A percentile compares a stretch with the other conserved stretches of the same genome.
Conservation (phyloP, 1,284 basidiomycete species). For the Heterobasidion annosum region DNA sequence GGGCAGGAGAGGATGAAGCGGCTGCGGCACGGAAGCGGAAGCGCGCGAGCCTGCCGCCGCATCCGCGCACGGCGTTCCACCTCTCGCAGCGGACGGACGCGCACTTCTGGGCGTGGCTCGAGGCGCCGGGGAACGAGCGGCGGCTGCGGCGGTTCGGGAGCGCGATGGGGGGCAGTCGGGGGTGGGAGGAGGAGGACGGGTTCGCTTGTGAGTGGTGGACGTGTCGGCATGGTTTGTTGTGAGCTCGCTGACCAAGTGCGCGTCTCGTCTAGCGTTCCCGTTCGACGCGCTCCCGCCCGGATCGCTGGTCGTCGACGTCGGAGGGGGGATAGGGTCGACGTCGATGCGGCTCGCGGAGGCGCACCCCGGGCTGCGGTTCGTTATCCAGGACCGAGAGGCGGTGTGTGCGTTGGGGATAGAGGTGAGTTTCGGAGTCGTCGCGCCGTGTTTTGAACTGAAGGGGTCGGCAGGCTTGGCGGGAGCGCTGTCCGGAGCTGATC, state of each 20-base stretch:
- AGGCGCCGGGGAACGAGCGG: slow-evolving; percentile 20
- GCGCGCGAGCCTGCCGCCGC: background rate
- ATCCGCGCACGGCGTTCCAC: slow-evolving; percentile 24
- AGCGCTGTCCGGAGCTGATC: slow-evolving; percentile 51
- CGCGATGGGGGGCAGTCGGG: slow-evolving; percentile 59
- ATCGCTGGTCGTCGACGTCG: slow-evolving; percentile 62
- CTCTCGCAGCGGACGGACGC: slow-evolving; percentile 21
- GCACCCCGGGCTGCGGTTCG: slow-evolving; percentile 43
- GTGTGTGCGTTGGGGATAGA: slow-evolving; percentile 54
- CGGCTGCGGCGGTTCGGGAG: slow-evolving; percentile 58
- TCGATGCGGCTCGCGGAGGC: slow-evolving; percentile 55
- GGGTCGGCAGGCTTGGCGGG: slow-evolving; percentile 41
- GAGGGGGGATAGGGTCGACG: slow-evolving; percentile 69
- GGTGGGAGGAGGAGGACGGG: slow-evolving; percentile 54
- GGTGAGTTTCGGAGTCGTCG: slow-evolving; percentile 18
- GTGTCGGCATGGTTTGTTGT: slow-evolving; percentile 19
- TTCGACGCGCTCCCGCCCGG: slow-evolving; percentile 49
- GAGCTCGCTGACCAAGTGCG: too few species aligned
- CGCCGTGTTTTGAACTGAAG: background rate
- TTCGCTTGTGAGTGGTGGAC: slow-evolving; percentile 30
- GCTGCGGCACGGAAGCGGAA: background rate
- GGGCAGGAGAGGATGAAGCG: background rate
- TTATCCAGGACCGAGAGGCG: slow-evolving; percentile 61
- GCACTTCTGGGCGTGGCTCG: slow-evolving; percentile 30
- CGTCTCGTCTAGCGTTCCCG: slow-evolving; percentile 40